Evolutionary conservation across 306 rosid genomes (phyloP).

Genomic region (Inga laurina): DNA sequence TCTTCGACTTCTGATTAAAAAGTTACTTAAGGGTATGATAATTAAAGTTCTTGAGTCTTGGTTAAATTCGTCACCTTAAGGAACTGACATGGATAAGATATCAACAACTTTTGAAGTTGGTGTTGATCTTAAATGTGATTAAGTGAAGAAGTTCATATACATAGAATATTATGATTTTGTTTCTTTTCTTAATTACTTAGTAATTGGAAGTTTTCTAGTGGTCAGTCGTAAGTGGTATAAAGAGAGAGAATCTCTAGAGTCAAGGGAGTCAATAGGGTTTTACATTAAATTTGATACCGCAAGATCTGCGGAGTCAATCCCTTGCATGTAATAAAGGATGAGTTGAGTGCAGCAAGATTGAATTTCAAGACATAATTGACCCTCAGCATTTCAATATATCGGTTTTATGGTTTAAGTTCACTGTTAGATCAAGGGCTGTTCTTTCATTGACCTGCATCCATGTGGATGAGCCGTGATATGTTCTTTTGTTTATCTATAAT

Average conservation of each 20-base stretch:
- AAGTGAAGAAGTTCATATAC: not conserved
- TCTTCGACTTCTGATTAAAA: not conserved
- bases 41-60: not conserved
- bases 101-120: not conserved
- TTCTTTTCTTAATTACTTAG: not conserved
- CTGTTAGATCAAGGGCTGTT: not conserved
- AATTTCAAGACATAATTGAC: not conserved
- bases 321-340: not conserved
- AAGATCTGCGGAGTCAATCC: not conserved
- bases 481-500: not conserved
- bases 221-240: not conserved
- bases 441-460: not conserved
- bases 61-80: not conserved
- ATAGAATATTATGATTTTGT: not conserved
- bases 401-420: not conserved
- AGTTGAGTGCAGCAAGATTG: not conserved
- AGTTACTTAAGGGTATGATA: not conserved
- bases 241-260: not conserved
- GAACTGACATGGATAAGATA: not conserved
- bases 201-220: not conserved
- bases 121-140: not conserved
- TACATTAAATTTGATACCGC: no score
- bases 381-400: not conserved
- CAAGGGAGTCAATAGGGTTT: not conserved
- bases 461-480: not conserved